Percentiles rank a stretch among this genome's conserved stretches.
phyloP scores from a whole-genome alignment of 2,329 filamentous ascomycete species.

The Aspergillus udagawae region DNA sequence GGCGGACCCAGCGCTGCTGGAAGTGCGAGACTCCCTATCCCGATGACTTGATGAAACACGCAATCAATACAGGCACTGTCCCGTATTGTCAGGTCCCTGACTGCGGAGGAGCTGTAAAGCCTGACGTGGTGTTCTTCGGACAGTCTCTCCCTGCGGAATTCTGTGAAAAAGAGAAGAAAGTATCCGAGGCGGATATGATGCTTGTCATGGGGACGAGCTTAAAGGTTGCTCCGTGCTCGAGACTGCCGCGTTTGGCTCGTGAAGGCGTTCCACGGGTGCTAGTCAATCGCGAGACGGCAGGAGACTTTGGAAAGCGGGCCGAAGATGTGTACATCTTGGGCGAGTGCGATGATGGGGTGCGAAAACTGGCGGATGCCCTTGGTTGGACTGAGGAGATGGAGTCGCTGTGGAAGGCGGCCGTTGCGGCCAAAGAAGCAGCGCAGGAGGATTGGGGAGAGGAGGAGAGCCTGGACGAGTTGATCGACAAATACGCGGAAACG shows the following conservation, averaged over 20 bases:
- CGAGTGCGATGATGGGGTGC: slow-evolving; percentile 70
- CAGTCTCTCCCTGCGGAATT: slow-evolving; percentile 62
- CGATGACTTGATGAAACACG: slow-evolving; percentile 62
- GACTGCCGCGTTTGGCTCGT: slow-evolving; percentile 59
- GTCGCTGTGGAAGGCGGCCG: slow-evolving; percentile 59
- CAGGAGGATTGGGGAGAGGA: slow-evolving; percentile 31
- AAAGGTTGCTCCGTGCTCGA: slow-evolving; percentile 74
- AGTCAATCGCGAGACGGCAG: slow-evolving; percentile 75
- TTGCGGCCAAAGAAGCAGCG: slow-evolving; percentile 54
- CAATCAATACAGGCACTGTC: slow-evolving; percentile 62
- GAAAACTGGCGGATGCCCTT: slow-evolving; percentile 65
- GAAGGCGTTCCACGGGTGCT: slow-evolving; percentile 65
- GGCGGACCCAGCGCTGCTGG: slow-evolving; percentile 77
- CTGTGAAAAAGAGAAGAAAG: slow-evolving; percentile 48
- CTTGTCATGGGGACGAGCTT: slow-evolving; percentile 79
- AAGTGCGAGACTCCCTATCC: slow-evolving; percentile 68
- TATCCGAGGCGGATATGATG: slow-evolving; percentile 60
- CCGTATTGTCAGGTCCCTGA: slow-evolving; percentile 57
- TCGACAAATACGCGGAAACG: slow-evolving; percentile 47
- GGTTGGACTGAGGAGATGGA: slow-evolving; percentile 80
- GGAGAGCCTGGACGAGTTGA: slow-evolving; percentile 48
- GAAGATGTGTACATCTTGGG: slow-evolving; percentile 76
- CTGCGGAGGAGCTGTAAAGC: slow-evolving; percentile 74
- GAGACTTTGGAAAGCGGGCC: slow-evolving; percentile 63
- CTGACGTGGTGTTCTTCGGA: slow-evolving; percentile 84